A percentile compares a stretch with the other conserved stretches of the same genome.
These are phyloP conservation scores for Cutaneotrichosporon dermatis DNA, from an alignment of 1,284 basidiomycete genomes.

Conservation along the genomic window DNA sequence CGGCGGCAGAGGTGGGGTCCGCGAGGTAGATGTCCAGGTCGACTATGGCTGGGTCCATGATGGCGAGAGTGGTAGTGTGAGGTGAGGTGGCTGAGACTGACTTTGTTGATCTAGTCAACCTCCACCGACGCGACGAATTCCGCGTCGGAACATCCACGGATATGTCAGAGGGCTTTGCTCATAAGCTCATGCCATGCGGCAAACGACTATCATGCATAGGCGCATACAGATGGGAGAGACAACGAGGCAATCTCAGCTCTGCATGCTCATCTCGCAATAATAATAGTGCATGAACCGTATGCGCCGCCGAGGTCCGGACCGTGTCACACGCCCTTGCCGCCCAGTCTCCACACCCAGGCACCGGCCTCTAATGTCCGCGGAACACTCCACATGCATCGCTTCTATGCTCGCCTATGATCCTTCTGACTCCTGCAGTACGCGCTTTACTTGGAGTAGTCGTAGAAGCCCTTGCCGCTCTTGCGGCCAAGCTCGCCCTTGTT, in stretches of 20 bases:
- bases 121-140: slow-evolving; percentile 4
- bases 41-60: slow-evolving; percentile 44
- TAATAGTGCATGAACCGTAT: too few species aligned
- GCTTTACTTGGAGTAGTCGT: slow-evolving; percentile 25
- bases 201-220: neutral
- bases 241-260: neutral
- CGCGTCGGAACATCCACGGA: neutral
- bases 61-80: neutral
- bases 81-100: neutral
- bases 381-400: neutral
- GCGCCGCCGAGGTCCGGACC: too few species aligned
- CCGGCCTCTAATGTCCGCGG: neutral
- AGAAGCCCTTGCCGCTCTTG: slow-evolving; percentile 53
- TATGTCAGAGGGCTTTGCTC: neutral
- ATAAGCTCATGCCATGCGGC: neutral
- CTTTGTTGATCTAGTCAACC: slow-evolving; percentile 2
- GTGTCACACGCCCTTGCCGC: too few species aligned
- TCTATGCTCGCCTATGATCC: neutral
- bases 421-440: neutral
- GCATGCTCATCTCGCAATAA: too few species aligned
- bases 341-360: neutral
- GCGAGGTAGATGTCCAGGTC: slow-evolving; percentile 70
- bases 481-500: slow-evolving; percentile 55
- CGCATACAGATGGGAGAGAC: neutral
- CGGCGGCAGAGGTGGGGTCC: slow-evolving; percentile 53